Conservation (phyloP, 2,329 filamentous ascomycete genomes). For the Fusarium sp. region DNA sequence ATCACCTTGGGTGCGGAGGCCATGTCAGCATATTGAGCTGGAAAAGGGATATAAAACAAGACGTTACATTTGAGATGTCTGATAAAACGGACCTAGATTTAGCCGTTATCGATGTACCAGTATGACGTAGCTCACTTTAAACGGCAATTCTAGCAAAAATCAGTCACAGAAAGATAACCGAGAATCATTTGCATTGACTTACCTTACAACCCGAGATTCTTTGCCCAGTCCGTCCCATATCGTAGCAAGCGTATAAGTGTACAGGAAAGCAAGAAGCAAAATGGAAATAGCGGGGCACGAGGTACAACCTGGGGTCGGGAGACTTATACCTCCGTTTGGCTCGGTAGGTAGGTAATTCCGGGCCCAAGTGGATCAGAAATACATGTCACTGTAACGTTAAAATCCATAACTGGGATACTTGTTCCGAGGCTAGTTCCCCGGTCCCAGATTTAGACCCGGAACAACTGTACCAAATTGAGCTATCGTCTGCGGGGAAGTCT, state of each 20-base stretch:
- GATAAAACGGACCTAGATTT: background rate
- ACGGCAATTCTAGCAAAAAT: background rate
- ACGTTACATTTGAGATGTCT: background rate
- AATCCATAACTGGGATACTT: background rate
- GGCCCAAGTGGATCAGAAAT: background rate
- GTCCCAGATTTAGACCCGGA: background rate
- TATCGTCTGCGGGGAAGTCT: background rate
- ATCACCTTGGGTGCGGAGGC: background rate
- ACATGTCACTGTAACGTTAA: accelerated
- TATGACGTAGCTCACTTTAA: background rate
- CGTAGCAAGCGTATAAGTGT: background rate
- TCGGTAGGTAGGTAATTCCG: background rate
- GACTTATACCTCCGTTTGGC: background rate
- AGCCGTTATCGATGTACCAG: background rate
- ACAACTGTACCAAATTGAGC: background rate
- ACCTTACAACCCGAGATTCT: background rate
- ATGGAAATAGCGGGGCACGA: background rate
- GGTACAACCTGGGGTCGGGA: background rate
- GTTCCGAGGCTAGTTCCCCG: background rate
- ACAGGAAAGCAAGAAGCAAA: background rate
- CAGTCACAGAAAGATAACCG: background rate
- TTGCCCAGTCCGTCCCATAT: background rate
- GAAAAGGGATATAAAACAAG: accelerated
- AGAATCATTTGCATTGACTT: accelerated
- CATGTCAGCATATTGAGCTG: accelerated